Evolutionary conservation across 2,329 filamentous ascomycete genomes (phyloP), one percentile per base, ranked within the genome.

Genomic region (Zelopaecilomyces penicillatus): DNA sequence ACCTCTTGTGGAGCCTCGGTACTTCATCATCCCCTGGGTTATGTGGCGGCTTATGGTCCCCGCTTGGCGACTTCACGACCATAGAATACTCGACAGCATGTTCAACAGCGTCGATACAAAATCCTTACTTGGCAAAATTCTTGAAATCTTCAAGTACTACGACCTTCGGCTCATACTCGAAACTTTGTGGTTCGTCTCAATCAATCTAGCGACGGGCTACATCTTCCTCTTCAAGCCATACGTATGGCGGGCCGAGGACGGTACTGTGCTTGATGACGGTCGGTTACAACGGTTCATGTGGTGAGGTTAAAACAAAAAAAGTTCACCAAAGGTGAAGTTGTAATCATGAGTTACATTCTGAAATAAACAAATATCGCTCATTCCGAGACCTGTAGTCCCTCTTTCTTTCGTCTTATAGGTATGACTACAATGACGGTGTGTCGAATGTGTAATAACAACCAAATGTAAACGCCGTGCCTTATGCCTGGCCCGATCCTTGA

Each of bases 1-100:
- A 0, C 90, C 93, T 0, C 75, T 98, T 1, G 91, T 98, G 7
- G 93, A 98, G 63, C 93, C 93, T 10, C 79, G 93, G 10, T 98
- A 98, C 65, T 95, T 95, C 63, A 94, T 98, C 59, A 74, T 96
- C 9, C 90, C 91, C 0, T 98, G 89, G 88, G 77, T 96, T 6
- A 82, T 96, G 56, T 97, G 90, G 87, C 77, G 93, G 1, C 66
- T 97, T 6, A 76, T 94, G 56, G 67, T 94, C 1, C 87, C 87
- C 0, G 63, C 71, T 42, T 69, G 67, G 67, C 52, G 52, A 30
- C 34, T 57, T 4, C 50, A 55, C 32, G 52, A 55, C 27, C 54
- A 57, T 31, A 43, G 46, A 28, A 26, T 5, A 4, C 4, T n/a
- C 1, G 6, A 27, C 31, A 40, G 32, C 12, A 1, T 51, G 4